Evolutionary conservation across 1,139 yeast species (phyloP), one percentile per base, ranked within the genome.

Genomic region (Blastobotrys ciferrii): DNA sequence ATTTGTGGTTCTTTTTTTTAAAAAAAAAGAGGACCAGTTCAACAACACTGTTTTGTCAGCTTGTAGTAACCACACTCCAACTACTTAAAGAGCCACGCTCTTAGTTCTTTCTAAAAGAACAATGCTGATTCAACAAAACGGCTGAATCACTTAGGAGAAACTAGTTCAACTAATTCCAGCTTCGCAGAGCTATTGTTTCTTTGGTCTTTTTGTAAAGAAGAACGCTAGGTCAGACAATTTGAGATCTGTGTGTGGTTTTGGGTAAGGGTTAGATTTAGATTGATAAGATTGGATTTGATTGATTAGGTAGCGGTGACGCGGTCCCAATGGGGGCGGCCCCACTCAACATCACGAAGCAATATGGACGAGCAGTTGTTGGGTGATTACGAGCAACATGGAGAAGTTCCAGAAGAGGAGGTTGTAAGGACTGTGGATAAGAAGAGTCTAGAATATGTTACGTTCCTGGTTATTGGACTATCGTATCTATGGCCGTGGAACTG

Each of bases 401-500:
- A 36, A 9, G n/a, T 23, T 5, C 20, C 18, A 18, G 40, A 36
- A 14, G 40, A 36, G 13, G 17, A 36, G 3, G 37, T 6, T 4
- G 17, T 14, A 4, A n/a, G 18, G 15, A 19, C 37, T 6, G 32
- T 23, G 23, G 15, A 43, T 7, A 43, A 31, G 18, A 20, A 30
- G 44, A 40, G 32, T 13, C 38, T 42, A 13, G 76, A 76, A 47
- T 87, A 87, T 61, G 42, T 76, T 15, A 79, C 94, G 0, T 87
- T 84, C 60, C 64, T 82, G 28, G 58, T 79, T n/a, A 75, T 87
- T 9, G 97, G 96, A 11, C 60, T 64, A 37, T 64, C 70, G 38
- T 64, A 57, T 47, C 73, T 92, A 37, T 92, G 98, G 98, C 98
- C 98, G 0, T 92, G 98, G 97, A 92, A 92, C 71, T 82, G 95